Conservation (phyloP, 305 asterid species). For the Petunia hybrid region DNA sequence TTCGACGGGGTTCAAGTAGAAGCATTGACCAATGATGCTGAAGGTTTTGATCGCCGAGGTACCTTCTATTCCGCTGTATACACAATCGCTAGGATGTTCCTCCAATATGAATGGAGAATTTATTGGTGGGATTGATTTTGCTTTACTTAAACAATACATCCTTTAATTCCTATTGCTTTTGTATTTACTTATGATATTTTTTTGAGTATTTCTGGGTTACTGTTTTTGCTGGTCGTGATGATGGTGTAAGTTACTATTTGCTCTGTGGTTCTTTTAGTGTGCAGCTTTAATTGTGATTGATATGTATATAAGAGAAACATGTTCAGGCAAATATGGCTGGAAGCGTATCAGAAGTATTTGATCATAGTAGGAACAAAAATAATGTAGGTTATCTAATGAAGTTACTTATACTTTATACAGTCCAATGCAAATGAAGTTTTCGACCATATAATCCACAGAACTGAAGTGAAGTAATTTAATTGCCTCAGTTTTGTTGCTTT, state of each 20-base stretch:
- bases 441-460: background rate
- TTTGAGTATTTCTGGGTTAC: background rate
- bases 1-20: constrained; percentile 32
- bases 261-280: background rate
- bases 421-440: background rate
- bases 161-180: background rate
- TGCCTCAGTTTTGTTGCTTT: background rate
- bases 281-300: no score
- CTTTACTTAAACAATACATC: background rate
- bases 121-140: background rate
- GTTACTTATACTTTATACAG: background rate
- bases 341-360: no score
- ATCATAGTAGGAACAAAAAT: background rate
- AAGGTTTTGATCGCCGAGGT: background rate
- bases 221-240: background rate
- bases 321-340: no score
- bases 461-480: background rate
- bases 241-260: background rate
- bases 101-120: background rate
- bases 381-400: background rate
- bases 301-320: no score
- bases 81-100: background rate
- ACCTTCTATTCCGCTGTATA: background rate
- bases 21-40: constrained; percentile 17
- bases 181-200: background rate